These are phyloP conservation scores for Sisymbrium irio DNA, from an alignment of 345 rosid genomes.

Conservation along the genomic window DNA sequence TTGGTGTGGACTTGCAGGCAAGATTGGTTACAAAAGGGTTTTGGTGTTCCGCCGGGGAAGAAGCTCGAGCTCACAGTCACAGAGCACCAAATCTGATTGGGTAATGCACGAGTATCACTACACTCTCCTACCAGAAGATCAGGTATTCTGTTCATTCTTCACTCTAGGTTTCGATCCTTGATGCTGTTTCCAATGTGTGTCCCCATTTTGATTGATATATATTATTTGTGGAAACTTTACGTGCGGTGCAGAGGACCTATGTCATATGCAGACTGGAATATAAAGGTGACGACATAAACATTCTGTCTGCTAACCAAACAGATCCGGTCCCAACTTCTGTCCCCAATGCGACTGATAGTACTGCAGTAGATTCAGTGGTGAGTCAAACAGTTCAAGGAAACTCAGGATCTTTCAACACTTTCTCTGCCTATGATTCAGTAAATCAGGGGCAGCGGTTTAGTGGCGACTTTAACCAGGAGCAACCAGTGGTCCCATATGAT, in stretches of 20 bases:
- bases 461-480: not conserved
- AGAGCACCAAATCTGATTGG: conserved; percentile 15
- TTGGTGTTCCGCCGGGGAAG: conserved; percentile 28
- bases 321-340: not conserved
- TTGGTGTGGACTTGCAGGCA: not conserved
- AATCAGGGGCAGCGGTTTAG: not conserved
- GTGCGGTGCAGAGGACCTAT: not conserved
- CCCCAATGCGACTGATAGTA: not conserved
- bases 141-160: not conserved
- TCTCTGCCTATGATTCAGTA: not conserved
- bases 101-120: conserved; percentile 24
- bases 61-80: not conserved
- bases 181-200: too few relatives aligned
- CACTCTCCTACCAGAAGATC: not conserved
- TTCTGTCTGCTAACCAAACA: not conserved
- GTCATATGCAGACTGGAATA: conserved; percentile 30
- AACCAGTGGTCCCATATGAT: not conserved
- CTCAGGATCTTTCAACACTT: conserved; percentile 2
- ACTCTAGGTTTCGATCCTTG: not conserved
- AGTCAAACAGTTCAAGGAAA: conserved; percentile 23
- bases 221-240: not conserved
- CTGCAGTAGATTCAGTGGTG: conserved; percentile 27
- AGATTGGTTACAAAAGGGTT: conserved; percentile 41
- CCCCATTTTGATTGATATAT: not conserved
- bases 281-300: conserved; percentile 1